These are phyloP conservation scores for Xylaria venustula DNA, from an alignment of 495 filamentous ascomycete genomes.

Conservation along the genomic window DNA sequence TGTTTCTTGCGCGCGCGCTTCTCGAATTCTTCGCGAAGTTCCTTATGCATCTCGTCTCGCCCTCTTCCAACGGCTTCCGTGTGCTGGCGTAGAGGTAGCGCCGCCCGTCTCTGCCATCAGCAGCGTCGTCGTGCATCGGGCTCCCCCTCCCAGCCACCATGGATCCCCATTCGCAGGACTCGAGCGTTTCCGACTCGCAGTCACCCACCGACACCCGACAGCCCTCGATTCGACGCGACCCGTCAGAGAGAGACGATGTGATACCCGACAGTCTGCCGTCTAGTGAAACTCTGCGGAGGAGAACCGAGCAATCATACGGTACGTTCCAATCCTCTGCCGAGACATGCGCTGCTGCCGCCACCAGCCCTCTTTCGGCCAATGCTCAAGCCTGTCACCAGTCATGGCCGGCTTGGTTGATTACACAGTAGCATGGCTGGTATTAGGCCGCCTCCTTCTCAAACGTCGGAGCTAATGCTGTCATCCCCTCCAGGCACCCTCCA, in stretches of 20 bases:
- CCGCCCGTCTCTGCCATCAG: not conserved
- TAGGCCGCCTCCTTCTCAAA: too few species aligned
- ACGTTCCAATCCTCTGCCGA: constrained; percentile 18
- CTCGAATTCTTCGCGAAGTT: too few species aligned
- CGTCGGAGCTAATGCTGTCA: constrained; percentile 18
- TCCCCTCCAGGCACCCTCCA: constrained; percentile 34
- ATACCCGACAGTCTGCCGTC: constrained; percentile 43
- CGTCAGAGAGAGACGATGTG: constrained; percentile 27
- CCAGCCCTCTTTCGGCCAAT: constrained; percentile 1
- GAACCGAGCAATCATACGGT: constrained; percentile 46
- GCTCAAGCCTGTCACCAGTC: constrained; percentile 11
- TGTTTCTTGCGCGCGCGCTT: too few species aligned
- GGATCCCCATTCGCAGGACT: constrained; percentile 36
- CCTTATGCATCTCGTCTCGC: constrained; percentile 1
- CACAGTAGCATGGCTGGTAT: not conserved
- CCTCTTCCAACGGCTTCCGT: not conserved
- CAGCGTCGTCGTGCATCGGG: not conserved
- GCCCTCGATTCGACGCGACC: constrained; percentile 29
- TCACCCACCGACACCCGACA: constrained; percentile 46
- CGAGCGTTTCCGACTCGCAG: constrained; percentile 30
- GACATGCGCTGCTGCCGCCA: not conserved
- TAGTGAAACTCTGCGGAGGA: constrained; percentile 48
- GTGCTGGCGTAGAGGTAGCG: not conserved
- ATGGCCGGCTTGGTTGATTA: constrained; percentile 6
- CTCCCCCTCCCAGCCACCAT: constrained; percentile 30